phyloP scores from a whole-genome alignment of 2,329 filamentous ascomycete genomes.

The Colletotrichum kahawae region DNA sequence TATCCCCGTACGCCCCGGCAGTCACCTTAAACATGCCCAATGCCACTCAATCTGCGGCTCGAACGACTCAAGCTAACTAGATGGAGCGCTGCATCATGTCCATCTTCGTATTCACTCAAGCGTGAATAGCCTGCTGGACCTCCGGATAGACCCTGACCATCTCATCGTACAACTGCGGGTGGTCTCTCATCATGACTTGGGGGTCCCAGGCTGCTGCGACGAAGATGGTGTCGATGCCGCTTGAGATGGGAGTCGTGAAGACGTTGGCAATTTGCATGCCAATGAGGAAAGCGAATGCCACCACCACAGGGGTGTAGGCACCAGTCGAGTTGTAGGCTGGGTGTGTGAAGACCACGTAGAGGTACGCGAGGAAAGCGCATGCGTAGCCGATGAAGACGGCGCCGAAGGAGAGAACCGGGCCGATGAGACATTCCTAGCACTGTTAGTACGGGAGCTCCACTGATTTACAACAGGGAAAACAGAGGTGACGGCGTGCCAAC shows the following conservation, averaged over 20 bases:
- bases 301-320: conserved; percentile 75
- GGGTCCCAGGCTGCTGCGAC: conserved; percentile 76
- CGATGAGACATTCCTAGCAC: conserved; percentile 74
- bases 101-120: conserved; percentile 32
- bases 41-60: accelerated
- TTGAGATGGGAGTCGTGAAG: conserved; percentile 86
- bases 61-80: accelerated
- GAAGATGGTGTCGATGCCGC: conserved; percentile 91
- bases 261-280: conserved; percentile 89
- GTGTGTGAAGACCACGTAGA: conserved; percentile 86
- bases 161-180: conserved; percentile 79
- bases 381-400: conserved; percentile 84
- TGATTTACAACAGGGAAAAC: not conserved
- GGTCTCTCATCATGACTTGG: conserved; percentile 78
- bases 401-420: conserved; percentile 76
- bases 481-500: too few species aligned
- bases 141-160: conserved; percentile 85
- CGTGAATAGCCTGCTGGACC: conserved; percentile 79
- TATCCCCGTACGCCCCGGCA: not conserved
- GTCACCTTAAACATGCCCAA: not conserved
- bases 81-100: accelerated
- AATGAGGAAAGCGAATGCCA: conserved; percentile 88
- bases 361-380: conserved; percentile 80
- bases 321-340: conserved; percentile 75
- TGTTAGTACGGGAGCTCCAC: not conserved